Base-by-base conservation (phyloP, 805 yeast species). In the Metschnikowia continentalis region DNA sequence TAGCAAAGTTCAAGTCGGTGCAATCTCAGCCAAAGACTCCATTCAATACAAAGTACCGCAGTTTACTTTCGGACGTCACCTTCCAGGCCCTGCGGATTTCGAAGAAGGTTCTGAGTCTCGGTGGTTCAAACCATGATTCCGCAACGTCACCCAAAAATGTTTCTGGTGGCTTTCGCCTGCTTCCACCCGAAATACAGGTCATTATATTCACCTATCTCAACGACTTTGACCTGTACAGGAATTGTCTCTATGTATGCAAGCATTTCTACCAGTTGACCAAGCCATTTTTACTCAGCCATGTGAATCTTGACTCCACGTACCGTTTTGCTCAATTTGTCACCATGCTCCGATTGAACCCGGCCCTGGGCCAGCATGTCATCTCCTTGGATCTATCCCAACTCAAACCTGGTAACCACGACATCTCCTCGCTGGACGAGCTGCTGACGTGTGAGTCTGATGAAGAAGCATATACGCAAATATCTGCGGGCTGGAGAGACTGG, bases 401-500 rank as follows among this genome's bases (percentile, higher is more conserved):
- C 13, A 64, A 60, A 42, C 67, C 76, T 3, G 73, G 76, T 4
- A 65, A 67, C 49, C 62, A 57, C 45, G 67, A 63, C 49, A 40
- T 42, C 13, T 58, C 54, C 30, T 52, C 49, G 23, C 35, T 33
- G 19, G 38, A 15, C 20, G 61, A 49, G 6, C 56, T 49, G 8
- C 52, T 49, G 15, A 41, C 7, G 7, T 47, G 46, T 17, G 42
- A 38, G n/a, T 39, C 45, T 15, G 36, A 13, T 6, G 54, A 46
- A 33, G 47, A 35, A 35, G 20, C 36, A 13, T n/a, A 49, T 3
- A 37, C 50, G 5, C 51, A 42, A 35, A 51, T 83, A 1, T 67
- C 79, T 46, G 96, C 96, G 0, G 86, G 92, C 8, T 90, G 97
- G 97, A 77, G 96, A 63, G 96, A 90, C 65, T 90, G 96, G 96